A percentile compares a stretch with the other conserved stretches of the same genome.
Conservation (phyloP, 2,329 filamentous ascomycete genomes). For the Lachnellula hyalina region DNA sequence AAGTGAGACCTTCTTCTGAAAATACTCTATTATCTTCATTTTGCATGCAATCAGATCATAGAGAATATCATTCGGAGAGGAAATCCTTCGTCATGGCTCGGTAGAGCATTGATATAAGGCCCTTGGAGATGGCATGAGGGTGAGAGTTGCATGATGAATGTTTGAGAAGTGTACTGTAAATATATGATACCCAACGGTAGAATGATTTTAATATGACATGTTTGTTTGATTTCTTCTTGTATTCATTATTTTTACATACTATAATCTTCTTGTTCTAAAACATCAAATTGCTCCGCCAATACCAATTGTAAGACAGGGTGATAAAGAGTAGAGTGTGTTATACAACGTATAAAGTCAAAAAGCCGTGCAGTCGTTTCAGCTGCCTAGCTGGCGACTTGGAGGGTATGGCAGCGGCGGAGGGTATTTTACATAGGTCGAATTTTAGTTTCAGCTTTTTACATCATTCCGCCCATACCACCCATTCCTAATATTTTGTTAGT, state of each 20-base stretch:
- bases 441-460: constrained; percentile 24
- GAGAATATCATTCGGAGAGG: no score
- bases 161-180: not conserved
- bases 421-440: constrained; percentile 25
- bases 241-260: constrained; percentile 26
- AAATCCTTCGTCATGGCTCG: no score
- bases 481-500: constrained; percentile 32
- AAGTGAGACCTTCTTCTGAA: no score
- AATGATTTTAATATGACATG: not conserved
- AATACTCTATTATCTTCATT: no score
- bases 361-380: constrained; percentile 9
- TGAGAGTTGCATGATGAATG: no score
- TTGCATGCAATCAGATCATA: no score
- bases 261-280: constrained; percentile 15
- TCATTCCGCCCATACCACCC: constrained; percentile 32
- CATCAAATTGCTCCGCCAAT: constrained; percentile 26
- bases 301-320: constrained; percentile 26
- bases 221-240: constrained; percentile 23
- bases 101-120: no score
- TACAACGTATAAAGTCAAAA: constrained; percentile 23
- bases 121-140: no score
- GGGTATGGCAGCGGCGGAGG: constrained; percentile 12
- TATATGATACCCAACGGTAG: not conserved
- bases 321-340: constrained; percentile 29
- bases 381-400: constrained; percentile 5